A percentile compares a stretch with the other conserved stretches of the same genome.
Conservation (phyloP, 768 basidiomycete genomes). For the Leccinum subtestaceum region DNA sequence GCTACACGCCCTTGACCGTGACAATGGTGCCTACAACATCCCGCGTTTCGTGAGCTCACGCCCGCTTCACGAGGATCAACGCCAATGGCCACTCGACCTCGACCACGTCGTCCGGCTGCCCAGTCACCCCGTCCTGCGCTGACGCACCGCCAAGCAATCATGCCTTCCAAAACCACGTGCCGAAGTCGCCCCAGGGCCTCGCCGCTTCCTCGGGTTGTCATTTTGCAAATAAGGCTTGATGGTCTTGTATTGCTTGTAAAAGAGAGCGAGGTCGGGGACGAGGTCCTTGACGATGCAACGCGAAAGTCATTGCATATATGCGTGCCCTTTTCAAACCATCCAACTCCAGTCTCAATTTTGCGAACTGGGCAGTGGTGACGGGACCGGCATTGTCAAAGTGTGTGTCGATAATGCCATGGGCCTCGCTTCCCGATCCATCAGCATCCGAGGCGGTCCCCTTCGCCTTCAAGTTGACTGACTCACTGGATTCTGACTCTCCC, state of each 20-base stretch:
- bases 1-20: neutral
- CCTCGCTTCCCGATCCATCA: constrained; percentile 21
- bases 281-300: constrained; percentile 87
- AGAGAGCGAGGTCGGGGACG: constrained; percentile 84
- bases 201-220: constrained; percentile 66
- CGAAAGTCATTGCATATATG: neutral
- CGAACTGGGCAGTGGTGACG: constrained; percentile 46
- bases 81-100: constrained; percentile 46
- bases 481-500: constrained; percentile 39
- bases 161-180: constrained; percentile 57
- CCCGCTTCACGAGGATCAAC: constrained; percentile 22
- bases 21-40: neutral
- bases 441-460: constrained; percentile 30
- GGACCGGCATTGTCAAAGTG: constrained; percentile 31
- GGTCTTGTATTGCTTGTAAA: constrained; percentile 99
- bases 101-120: constrained; percentile 25
- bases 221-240: constrained; percentile 97
- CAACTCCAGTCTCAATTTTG: constrained; percentile 55
- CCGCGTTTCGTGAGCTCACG: neutral
- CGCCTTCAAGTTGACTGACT: constrained; percentile 17
- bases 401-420: constrained; percentile 8
- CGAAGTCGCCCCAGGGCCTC: constrained; percentile 57
- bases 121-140: constrained; percentile 18
- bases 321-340: constrained; percentile 49
- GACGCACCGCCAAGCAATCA: constrained; percentile 41